These are phyloP conservation scores for Ceratocystis lukuohia DNA, from an alignment of 2,329 filamentous ascomycete genomes.

Conservation along the genomic window DNA sequence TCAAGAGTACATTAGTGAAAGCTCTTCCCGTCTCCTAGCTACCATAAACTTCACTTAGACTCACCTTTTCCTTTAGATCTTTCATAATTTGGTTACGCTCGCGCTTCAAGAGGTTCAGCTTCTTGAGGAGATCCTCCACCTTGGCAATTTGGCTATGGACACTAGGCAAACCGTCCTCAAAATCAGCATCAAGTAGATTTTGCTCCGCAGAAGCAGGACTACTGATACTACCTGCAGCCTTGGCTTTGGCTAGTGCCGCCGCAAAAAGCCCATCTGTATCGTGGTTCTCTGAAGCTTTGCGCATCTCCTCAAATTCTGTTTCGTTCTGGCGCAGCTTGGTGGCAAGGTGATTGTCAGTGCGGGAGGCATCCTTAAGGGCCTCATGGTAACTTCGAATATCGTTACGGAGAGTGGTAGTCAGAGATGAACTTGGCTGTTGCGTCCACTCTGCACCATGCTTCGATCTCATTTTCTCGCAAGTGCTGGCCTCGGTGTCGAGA, in stretches of 20 bases:
- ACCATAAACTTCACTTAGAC: conserved; percentile 20
- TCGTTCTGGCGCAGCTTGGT: conserved; percentile 76
- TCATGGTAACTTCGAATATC: conserved; percentile 82
- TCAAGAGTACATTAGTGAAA: conserved; percentile 21
- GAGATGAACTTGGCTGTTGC: conserved; percentile 80
- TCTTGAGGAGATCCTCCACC: conserved; percentile 84
- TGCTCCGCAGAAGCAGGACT: conserved; percentile 53
- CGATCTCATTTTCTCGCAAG: conserved; percentile 97
- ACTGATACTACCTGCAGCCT: conserved; percentile 48
- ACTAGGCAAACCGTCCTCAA: conserved; percentile 64
- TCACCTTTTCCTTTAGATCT: conserved; percentile 92
- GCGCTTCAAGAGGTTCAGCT: conserved; percentile 79
- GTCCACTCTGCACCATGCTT: conserved; percentile 96
- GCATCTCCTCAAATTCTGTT: conserved; percentile 87
- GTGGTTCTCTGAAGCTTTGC: conserved; percentile 70
- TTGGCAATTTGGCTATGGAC: conserved; percentile 79
- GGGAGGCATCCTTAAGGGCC: conserved; percentile 76
- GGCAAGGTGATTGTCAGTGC: conserved; percentile 73
- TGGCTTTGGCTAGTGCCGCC: conserved; percentile 66
- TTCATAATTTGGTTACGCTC: conserved; percentile 87
- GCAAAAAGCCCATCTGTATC: conserved; percentile 85
- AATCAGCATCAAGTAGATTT: conserved; percentile 82
- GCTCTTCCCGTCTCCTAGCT: background rate
- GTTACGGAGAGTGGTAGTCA: conserved; percentile 74
- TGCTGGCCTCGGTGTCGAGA: conserved; percentile 90